These are phyloP conservation scores for Xylaria sp. DNA, from an alignment of 2,329 filamentous ascomycete genomes.

Conservation along the genomic window DNA sequence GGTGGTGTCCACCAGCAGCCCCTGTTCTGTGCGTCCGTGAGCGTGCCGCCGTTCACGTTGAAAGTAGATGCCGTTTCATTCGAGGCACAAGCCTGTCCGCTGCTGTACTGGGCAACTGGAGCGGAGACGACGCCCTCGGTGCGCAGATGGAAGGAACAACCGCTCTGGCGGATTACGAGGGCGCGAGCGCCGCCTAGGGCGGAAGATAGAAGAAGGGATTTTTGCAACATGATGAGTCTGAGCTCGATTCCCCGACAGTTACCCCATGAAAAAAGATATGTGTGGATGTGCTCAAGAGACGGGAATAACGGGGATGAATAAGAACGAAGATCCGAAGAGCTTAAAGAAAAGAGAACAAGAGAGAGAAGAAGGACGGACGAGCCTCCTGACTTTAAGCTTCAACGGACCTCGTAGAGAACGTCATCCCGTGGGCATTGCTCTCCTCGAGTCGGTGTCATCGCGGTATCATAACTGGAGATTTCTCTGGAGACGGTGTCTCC, in stretches of 20 bases:
- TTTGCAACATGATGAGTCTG: conserved; percentile 40
- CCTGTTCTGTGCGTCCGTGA: conserved; percentile 66
- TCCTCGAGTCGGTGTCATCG: conserved; percentile 19
- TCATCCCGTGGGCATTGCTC: conserved; percentile 12
- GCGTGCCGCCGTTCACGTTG: conserved; percentile 62
- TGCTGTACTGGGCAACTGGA: conserved; percentile 65
- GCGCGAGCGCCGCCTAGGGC: conserved; percentile 40
- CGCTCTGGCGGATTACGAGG: conserved; percentile 39
- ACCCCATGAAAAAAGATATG: not conserved
- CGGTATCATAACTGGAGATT: not conserved
- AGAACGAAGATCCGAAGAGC: not conserved
- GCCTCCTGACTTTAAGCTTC: conserved; percentile 9
- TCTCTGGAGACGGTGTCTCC: not conserved
- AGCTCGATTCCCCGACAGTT: not conserved
- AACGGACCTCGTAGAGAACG: conserved; percentile 17
- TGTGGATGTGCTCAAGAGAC: not conserved
- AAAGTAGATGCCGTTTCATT: conserved; percentile 59
- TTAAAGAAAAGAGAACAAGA: not conserved
- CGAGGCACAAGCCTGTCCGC: conserved; percentile 66
- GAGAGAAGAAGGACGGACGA: not conserved
- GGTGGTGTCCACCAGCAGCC: conserved; percentile 72
- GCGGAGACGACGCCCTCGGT: conserved; percentile 61
- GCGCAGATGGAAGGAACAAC: conserved; percentile 63
- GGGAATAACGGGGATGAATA: not conserved
- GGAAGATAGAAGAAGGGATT: conserved; percentile 37